Evolutionary conservation across 2,329 filamentous ascomycete genomes (phyloP).

Genomic region (Stachybotrys echinatus): DNA sequence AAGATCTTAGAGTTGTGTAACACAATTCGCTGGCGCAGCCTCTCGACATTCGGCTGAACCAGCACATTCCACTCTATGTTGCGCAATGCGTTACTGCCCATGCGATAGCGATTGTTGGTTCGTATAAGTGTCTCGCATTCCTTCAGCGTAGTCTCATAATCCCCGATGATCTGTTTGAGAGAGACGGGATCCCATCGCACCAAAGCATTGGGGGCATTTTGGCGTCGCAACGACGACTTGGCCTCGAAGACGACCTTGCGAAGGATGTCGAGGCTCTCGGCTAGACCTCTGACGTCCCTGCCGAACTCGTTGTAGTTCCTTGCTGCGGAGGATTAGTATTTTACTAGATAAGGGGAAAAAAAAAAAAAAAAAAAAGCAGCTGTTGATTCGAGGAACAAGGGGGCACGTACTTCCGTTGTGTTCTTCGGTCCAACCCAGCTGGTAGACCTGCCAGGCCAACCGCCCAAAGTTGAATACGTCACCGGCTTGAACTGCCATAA

Average conservation of each 20-base stretch:
- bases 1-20: slow-evolving; percentile 27
- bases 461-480: slow-evolving; percentile 24
- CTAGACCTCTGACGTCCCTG: slow-evolving; percentile 22
- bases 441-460: slow-evolving; percentile 26
- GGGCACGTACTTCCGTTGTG: slow-evolving; percentile 24
- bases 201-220: slow-evolving; percentile 11
- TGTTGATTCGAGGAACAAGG: slow-evolving; percentile 10
- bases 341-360: background rate
- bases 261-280: slow-evolving; percentile 24
- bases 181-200: slow-evolving; percentile 17
- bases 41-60: slow-evolving; percentile 25
- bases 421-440: slow-evolving; percentile 24
- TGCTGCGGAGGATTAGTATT: slow-evolving; percentile 9
- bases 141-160: slow-evolving; percentile 22
- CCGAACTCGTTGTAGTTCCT: slow-evolving; percentile 26
- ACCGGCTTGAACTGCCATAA: slow-evolving; percentile 22
- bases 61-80: slow-evolving; percentile 31
- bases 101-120: slow-evolving; percentile 21
- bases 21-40: slow-evolving; percentile 22
- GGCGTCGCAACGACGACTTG: slow-evolving; percentile 16
- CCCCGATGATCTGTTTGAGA: slow-evolving; percentile 21
- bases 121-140: slow-evolving; percentile 23
- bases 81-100: slow-evolving; percentile 16
- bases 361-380: background rate
- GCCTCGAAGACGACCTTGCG: slow-evolving; percentile 20